These are phyloP conservation scores for Beta vulgaris DNA, from an alignment of 148 eudicot genomes.

Conservation along the genomic window DNA sequence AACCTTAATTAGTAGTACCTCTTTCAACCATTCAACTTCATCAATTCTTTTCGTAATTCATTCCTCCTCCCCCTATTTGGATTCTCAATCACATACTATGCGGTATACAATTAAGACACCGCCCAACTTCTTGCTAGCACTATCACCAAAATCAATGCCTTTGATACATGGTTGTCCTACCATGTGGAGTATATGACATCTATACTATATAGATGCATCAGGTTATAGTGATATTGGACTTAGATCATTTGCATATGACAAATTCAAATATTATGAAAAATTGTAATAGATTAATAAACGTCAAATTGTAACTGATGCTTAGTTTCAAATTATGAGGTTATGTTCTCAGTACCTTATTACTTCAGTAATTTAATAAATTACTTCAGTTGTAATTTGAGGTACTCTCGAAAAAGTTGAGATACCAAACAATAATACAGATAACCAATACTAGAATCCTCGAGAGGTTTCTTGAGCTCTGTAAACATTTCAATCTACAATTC, in stretches of 20 bases:
- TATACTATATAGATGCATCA: background rate
- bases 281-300: too few species aligned
- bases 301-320: too few species aligned
- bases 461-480: too few species aligned
- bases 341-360: too few species aligned
- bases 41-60: background rate
- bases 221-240: background rate
- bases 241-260: background rate
- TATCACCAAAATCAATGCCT: constrained; percentile 12
- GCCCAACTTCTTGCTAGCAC: constrained; percentile 20
- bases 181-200: background rate
- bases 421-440: too few species aligned
- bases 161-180: constrained; percentile 6
- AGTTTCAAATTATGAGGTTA: too few species aligned
- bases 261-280: too few species aligned
- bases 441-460: too few species aligned
- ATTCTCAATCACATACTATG: constrained; percentile 10
- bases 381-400: too few species aligned
- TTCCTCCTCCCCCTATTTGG: constrained; percentile 4
- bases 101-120: constrained; percentile 8
- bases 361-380: too few species aligned
- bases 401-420: too few species aligned
- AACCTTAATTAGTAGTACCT: constrained; percentile 8
- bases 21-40: background rate
- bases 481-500: too few species aligned